These are phyloP conservation scores for Pseudocercospora fijiensis DNA, from an alignment of 2,329 filamentous ascomycete species.

Conservation along the genomic window DNA sequence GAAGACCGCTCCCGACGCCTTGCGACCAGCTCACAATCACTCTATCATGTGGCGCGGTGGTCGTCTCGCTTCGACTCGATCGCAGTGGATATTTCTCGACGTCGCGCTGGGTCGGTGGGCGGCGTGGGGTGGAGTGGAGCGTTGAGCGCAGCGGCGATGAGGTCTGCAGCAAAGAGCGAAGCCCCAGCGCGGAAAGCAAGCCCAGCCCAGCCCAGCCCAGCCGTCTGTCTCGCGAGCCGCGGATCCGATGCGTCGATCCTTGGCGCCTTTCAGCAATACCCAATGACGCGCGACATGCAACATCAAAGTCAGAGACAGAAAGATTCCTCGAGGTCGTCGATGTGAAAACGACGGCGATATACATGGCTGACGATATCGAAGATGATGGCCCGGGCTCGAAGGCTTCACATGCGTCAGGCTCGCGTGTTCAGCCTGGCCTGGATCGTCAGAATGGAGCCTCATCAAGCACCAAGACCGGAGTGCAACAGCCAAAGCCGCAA, in stretches of 20 bases:
- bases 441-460: constrained; percentile 27
- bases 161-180: neutral
- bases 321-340: neutral
- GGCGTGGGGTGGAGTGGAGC: constrained; percentile 1
- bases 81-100: neutral
- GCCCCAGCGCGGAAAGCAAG: neutral
- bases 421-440: constrained; percentile 21
- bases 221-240: neutral
- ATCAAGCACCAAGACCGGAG: constrained; percentile 26
- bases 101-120: neutral
- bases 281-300: neutral
- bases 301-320: neutral
- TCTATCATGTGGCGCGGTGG: constrained; percentile 7
- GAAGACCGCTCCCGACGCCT: constrained; percentile 6
- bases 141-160: neutral
- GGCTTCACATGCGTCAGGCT: constrained; percentile 21
- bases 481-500: constrained; percentile 77
- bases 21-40: neutral
- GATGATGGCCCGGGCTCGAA: constrained; percentile 25
- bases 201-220: neutral
- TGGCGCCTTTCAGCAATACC: neutral
- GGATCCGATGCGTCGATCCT: neutral
- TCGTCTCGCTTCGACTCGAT: constrained; percentile 3
- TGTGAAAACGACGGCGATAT: constrained; percentile 14
- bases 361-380: constrained; percentile 32